Conservation (phyloP, 2,329 filamentous ascomycete genomes). For the Byssothecium circinans region DNA sequence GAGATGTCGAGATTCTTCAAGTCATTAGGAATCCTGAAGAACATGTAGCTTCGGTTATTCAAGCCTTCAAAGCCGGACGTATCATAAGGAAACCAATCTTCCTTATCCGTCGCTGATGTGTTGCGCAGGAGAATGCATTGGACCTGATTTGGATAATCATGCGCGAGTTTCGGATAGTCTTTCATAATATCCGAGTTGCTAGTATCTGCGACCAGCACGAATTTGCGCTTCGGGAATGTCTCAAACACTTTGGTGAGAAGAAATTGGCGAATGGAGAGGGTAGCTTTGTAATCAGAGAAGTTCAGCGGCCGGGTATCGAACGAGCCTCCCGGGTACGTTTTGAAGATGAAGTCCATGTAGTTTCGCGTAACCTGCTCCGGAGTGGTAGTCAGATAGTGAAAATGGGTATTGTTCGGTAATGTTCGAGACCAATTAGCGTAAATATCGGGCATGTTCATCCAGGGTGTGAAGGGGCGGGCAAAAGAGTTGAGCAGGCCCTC, state of each 20-base stretch:
- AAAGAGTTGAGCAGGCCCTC: constrained; percentile 78
- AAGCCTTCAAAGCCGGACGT: constrained; percentile 70
- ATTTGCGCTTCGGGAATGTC: constrained; percentile 74
- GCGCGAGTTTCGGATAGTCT: constrained; percentile 62
- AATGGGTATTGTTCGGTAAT: constrained; percentile 66
- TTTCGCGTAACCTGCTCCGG: constrained; percentile 76
- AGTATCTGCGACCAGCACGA: constrained; percentile 75
- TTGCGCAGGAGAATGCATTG: constrained; percentile 79
- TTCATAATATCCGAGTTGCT: constrained; percentile 77
- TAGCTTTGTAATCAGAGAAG: constrained; percentile 74
- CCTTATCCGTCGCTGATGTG: constrained; percentile 67
- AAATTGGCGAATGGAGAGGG: constrained; percentile 69
- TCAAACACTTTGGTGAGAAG: constrained; percentile 72
- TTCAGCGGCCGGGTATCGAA: constrained; percentile 76
- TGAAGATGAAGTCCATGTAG: constrained; percentile 80
- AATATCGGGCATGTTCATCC: constrained; percentile 79
- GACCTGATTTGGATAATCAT: constrained; percentile 69
- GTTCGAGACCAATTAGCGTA: constrained; percentile 74
- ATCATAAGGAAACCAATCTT: constrained; percentile 73
- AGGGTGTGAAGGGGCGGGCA: constrained; percentile 67
- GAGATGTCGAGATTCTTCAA: constrained; percentile 66
- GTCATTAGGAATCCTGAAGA: constrained; percentile 74
- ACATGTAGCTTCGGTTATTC: constrained; percentile 72
- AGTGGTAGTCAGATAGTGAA: constrained; percentile 80
- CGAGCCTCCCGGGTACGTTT: constrained; percentile 73